These are phyloP conservation scores for Trametes coccinea DNA, from an alignment of 768 basidiomycete genomes.

Conservation along the genomic window DNA sequence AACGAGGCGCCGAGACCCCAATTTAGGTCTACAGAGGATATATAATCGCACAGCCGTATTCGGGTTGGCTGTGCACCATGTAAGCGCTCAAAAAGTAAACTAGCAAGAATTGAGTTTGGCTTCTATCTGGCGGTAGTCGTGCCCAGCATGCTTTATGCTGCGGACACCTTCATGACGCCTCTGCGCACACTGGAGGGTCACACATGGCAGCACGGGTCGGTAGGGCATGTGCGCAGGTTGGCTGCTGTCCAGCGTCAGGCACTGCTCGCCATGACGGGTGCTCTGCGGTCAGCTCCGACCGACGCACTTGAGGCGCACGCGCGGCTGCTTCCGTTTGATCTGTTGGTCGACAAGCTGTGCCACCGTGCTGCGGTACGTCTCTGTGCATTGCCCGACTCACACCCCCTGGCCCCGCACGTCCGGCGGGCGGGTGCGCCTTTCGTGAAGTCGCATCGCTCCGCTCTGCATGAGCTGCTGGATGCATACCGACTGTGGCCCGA, in stretches of 20 bases:
- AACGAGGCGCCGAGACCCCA: too few relatives aligned
- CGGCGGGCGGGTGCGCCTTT: neutral
- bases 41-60: too few relatives aligned
- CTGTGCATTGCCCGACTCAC: slow-evolving; percentile 22
- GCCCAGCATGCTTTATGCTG: slow-evolving; percentile 36
- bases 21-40: too few relatives aligned
- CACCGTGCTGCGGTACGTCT: slow-evolving; percentile 19
- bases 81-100: too few relatives aligned
- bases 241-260: slow-evolving; percentile 27
- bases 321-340: slow-evolving; percentile 23
- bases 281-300: slow-evolving; percentile 25
- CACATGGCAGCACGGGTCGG: neutral
- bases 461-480: slow-evolving; percentile 28
- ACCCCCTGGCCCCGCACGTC: slow-evolving; percentile 22
- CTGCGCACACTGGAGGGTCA: neutral
- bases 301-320: slow-evolving; percentile 28
- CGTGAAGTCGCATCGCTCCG: slow-evolving; percentile 20
- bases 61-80: too few relatives aligned
- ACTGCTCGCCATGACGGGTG: slow-evolving; percentile 27
- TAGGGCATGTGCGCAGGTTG: slow-evolving; percentile 13
- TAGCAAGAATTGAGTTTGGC: too few relatives aligned
- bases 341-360: slow-evolving; percentile 19
- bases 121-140: slow-evolving; percentile 26
- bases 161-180: slow-evolving; percentile 7
- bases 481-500: slow-evolving; percentile 17